Conservation (phyloP, 371 early-diverging fungal genomes). For the Mucor mucedo region DNA sequence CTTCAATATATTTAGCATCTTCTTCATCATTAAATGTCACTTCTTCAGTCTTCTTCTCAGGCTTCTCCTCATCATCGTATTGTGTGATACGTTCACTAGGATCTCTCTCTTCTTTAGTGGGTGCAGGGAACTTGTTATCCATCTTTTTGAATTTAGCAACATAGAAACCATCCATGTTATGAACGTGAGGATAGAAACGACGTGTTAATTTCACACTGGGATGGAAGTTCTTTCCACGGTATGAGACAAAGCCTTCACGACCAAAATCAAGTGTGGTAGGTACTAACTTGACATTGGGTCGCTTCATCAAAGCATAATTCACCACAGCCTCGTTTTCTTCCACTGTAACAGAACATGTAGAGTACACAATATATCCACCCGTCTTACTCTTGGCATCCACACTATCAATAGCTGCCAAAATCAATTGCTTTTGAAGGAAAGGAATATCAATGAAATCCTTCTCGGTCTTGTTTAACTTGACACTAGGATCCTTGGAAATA, state of each 20-base stretch:
- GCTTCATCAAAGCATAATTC: conserved; percentile 93
- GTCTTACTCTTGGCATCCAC: conserved; percentile 93
- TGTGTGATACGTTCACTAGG: conserved; percentile 20
- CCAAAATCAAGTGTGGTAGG: conserved; percentile 91
- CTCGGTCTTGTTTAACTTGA: conserved; percentile 93
- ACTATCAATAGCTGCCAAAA: conserved; percentile 97
- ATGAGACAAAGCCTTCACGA: conserved; percentile 85
- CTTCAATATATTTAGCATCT: conserved; percentile 67
- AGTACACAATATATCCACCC: conserved; percentile 98
- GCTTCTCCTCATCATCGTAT: conserved; percentile 19
- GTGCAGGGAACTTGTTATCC: conserved; percentile 69
- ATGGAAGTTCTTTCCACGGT: conserved; percentile 91
- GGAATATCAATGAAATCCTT: conserved; percentile 92
- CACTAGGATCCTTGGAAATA: conserved; percentile 97
- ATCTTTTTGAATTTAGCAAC: conserved; percentile 96
- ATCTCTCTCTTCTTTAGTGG: conserved; percentile 37
- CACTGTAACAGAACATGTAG: conserved; percentile 98
- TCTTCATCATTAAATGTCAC: conserved; percentile 72
- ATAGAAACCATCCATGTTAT: conserved; percentile 99
- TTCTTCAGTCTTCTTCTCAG: conserved; percentile 32
- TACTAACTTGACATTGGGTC: conserved; percentile 94
- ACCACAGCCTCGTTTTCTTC: conserved; percentile 99
- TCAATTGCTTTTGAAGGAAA: conserved; percentile 94
- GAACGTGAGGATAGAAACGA: conserved; percentile 98
- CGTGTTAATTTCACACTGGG: conserved; percentile 83